Conservation (phyloP, 768 basidiomycete genomes). For the Russula griseocarnosa region DNA sequence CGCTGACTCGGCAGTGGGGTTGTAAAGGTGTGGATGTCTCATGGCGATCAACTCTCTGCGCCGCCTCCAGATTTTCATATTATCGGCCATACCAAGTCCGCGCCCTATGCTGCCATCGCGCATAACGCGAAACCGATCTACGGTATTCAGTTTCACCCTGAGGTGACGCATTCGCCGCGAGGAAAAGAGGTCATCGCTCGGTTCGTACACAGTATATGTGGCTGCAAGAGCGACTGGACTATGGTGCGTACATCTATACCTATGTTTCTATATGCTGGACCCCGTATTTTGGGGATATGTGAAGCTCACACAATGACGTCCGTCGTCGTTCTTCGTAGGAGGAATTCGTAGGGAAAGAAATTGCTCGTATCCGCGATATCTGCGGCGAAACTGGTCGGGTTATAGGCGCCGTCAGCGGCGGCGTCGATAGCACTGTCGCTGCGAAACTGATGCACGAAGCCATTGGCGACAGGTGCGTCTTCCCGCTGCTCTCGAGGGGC, state of each 20-base stretch:
- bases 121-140: conserved; percentile 87
- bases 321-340: conserved; percentile 49
- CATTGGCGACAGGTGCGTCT: conserved; percentile 83
- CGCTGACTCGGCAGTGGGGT: background rate
- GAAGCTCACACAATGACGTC: background rate
- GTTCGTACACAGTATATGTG: conserved; percentile 83
- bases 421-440: conserved; percentile 96
- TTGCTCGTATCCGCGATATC: conserved; percentile 86
- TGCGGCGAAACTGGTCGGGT: conserved; percentile 94
- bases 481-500: background rate
- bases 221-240: conserved; percentile 81
- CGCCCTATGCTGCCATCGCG: conserved; percentile 90
- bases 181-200: conserved; percentile 86
- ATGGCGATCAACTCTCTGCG: conserved; percentile 87
- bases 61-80: conserved; percentile 81
- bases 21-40: conserved; percentile 97
- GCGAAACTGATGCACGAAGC: conserved; percentile 99
- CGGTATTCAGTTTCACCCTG: conserved; percentile 98
- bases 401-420: conserved; percentile 95
- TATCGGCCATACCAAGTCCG: conserved; percentile 80
- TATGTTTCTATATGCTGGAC: background rate
- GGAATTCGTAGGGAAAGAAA: conserved; percentile 97
- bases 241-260: conserved; percentile 54
- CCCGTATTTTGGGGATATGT: background rate
- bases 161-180: conserved; percentile 89